These are phyloP conservation scores for Mucor sp. DNA, from an alignment of 371 early-diverging fungal species.

Conservation along the genomic window DNA sequence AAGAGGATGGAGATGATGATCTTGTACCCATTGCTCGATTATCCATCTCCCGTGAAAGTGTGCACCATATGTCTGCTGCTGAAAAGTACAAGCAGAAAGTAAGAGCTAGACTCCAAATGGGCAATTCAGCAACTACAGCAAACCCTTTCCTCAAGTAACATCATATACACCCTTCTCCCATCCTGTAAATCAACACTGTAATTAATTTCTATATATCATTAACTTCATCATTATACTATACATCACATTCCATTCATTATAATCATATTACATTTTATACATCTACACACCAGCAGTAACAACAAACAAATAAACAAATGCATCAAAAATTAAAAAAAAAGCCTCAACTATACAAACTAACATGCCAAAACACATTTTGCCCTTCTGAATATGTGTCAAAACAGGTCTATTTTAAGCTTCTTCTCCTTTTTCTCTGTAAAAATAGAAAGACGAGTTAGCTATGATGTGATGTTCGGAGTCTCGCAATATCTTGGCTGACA, in stretches of 20 bases:
- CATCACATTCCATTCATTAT: neutral
- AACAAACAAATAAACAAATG: neutral
- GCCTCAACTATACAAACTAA: neutral
- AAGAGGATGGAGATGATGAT: conserved; percentile 42
- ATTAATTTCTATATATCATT: neutral
- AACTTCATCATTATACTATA: neutral
- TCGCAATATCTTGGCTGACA: neutral
- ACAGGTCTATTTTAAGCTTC: neutral
- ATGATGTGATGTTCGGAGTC: neutral
- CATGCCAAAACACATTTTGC: neutral
- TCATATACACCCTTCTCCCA: neutral
- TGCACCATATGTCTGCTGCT: conserved; percentile 30
- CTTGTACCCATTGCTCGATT: conserved; percentile 33
- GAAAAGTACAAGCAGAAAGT: conserved; percentile 47
- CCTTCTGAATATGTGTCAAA: neutral
- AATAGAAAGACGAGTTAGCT: neutral
- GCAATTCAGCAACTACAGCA: neutral
- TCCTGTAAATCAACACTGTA: neutral
- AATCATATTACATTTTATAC: neutral
- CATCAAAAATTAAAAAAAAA: neutral
- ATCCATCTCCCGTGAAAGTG: conserved; percentile 1
- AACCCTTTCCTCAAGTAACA: neutral
- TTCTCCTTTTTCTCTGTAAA: neutral
- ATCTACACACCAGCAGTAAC: neutral
- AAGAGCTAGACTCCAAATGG: conserved; percentile 20